A percentile compares a stretch with the other conserved stretches of the same genome.
Evolutionary conservation across 2,329 filamentous ascomycete species (phyloP).

Genomic region (Alternaria consortialis): DNA sequence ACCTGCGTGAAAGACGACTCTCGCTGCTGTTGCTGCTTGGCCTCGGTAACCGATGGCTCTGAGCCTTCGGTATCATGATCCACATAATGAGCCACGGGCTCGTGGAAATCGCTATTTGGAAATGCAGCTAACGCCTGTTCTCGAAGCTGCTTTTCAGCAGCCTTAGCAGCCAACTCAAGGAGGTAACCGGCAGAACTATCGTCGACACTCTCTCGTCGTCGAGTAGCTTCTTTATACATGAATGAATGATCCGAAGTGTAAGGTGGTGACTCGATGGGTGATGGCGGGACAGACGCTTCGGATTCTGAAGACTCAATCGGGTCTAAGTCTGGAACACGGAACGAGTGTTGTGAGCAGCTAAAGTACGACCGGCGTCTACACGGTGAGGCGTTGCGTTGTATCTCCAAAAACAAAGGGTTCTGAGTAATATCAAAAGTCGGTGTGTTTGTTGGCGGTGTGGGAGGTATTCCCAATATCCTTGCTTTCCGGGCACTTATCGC

Average conservation of each 20-base stretch:
- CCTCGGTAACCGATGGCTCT: constrained; percentile 28
- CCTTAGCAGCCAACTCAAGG: constrained; percentile 79
- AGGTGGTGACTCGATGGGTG: constrained; percentile 57
- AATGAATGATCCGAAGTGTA: constrained; percentile 60
- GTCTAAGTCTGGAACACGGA: constrained; percentile 68
- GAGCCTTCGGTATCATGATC: constrained; percentile 64
- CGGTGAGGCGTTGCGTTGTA: constrained; percentile 46
- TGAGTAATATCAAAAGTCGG: constrained; percentile 41
- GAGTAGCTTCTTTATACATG: constrained; percentile 62
- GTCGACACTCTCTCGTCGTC: constrained; percentile 72
- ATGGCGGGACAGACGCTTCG: constrained; percentile 58
- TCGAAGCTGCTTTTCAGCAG: constrained; percentile 80
- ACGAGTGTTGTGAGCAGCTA: constrained; percentile 61
- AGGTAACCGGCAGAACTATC: constrained; percentile 79
- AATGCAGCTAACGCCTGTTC: constrained; percentile 80
- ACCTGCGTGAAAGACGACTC: constrained; percentile 72
- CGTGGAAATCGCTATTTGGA: constrained; percentile 73
- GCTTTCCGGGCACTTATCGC: constrained; percentile 35
- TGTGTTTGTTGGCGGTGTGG: constrained; percentile 56
- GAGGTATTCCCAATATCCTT: constrained; percentile 58
- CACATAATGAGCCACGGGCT: constrained; percentile 76
- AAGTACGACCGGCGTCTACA: constrained; percentile 46
- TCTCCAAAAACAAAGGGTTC: constrained; percentile 49
- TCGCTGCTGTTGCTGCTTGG: constrained; percentile 52
- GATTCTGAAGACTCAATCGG: constrained; percentile 70